A percentile compares a stretch with the other conserved stretches of the same genome.
These are phyloP conservation scores for Strigomonas culicis DNA, from an alignment of 208 protist species.

Conservation along the genomic window DNA sequence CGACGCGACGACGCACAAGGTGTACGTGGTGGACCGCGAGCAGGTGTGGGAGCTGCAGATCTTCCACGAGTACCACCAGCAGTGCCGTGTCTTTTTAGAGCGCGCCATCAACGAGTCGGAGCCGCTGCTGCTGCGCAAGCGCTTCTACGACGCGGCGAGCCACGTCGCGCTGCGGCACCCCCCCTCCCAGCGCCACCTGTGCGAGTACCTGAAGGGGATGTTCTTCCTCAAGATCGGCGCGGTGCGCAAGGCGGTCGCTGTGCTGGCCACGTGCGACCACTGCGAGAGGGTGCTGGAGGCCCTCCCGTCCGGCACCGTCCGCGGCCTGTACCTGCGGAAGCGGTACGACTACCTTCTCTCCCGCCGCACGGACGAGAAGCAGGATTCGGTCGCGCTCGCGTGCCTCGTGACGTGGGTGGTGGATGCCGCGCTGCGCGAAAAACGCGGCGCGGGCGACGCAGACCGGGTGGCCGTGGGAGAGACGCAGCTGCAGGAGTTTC, in stretches of 20 bases:
- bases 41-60: slow-evolving; percentile 58
- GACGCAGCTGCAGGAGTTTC: too few relatives aligned
- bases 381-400: too few relatives aligned
- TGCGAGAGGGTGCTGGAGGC: slow-evolving; percentile 51
- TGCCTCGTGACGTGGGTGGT: slow-evolving; percentile 15
- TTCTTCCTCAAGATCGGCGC: slow-evolving; percentile 46
- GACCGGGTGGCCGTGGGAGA: not conserved
- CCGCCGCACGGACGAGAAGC: not conserved
- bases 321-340: slow-evolving; percentile 42
- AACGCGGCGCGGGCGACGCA: not conserved
- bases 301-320: slow-evolving; percentile 22
- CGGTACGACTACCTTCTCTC: slow-evolving; percentile 30
- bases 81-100: slow-evolving; percentile 78
- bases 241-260: slow-evolving; percentile 21
- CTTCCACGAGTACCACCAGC: slow-evolving; percentile 57
- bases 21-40: slow-evolving; percentile 52
- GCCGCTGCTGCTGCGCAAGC: slow-evolving; percentile 29
- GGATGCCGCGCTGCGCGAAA: not conserved
- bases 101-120: slow-evolving; percentile 31
- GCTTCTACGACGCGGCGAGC: slow-evolving; percentile 59
- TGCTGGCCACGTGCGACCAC: slow-evolving; percentile 56
- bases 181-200: slow-evolving; percentile 25
- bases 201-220: slow-evolving; percentile 39
- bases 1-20: slow-evolving; percentile 36
- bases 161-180: slow-evolving; percentile 19